Conservation (phyloP, 495 filamentous ascomycete genomes). For the Parathielavia hyrcaniae region DNA sequence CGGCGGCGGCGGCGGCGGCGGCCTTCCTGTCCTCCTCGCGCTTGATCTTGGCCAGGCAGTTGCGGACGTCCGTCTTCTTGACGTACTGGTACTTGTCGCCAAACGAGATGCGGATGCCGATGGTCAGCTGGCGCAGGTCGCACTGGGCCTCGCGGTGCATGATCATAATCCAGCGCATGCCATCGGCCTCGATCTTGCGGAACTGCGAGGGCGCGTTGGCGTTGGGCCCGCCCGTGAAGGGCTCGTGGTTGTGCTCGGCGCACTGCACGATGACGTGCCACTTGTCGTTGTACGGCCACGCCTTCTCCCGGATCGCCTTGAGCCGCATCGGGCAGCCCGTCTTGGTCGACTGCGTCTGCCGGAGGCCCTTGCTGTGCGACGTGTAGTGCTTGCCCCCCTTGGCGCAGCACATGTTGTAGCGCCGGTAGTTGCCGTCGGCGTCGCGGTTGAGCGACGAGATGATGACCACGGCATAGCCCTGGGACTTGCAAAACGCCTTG, state of each 20-base stretch:
- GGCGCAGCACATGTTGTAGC: constrained; percentile 35
- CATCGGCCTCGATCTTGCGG: constrained; percentile 35
- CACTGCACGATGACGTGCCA: constrained; percentile 34
- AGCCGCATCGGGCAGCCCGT: constrained; percentile 35
- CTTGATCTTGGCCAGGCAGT: constrained; percentile 35
- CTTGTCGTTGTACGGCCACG: constrained; percentile 35
- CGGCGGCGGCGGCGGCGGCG: constrained; percentile 17
- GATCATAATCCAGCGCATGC: constrained; percentile 33
- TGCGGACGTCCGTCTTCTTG: constrained; percentile 33
- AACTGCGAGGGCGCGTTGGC: constrained; percentile 32
- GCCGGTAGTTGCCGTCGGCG: constrained; percentile 30
- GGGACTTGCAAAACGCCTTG: constrained; percentile 30
- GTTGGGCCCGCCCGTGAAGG: constrained; percentile 32
- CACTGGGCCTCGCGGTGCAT: constrained; percentile 35
- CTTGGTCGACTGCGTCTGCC: constrained; percentile 29
- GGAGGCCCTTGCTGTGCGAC: constrained; percentile 29
- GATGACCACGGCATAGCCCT: constrained; percentile 34
- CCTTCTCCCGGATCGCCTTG: constrained; percentile 34
- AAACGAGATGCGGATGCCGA: constrained; percentile 33
- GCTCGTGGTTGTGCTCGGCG: constrained; percentile 36
- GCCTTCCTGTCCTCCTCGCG: constrained; percentile 32
- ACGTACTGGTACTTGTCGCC: constrained; percentile 39
- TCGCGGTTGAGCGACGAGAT: constrained; percentile 33
- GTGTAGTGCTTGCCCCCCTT: constrained; percentile 36
- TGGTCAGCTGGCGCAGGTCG: constrained; percentile 32